phyloP scores from a whole-genome alignment of 257 asterid species.

The Echium plantagineum region DNA sequence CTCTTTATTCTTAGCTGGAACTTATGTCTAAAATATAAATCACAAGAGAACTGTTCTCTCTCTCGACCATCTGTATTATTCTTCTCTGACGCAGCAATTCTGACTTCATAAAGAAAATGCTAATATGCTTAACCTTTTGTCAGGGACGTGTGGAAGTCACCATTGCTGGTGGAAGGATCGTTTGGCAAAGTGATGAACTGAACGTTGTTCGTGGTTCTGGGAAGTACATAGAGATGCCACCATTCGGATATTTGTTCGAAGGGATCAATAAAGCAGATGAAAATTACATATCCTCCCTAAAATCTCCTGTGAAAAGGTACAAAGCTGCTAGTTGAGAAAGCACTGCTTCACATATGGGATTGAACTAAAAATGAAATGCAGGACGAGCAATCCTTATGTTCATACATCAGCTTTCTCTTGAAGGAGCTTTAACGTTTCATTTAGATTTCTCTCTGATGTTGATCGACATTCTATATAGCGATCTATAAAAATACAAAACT shows the following conservation, averaged over 20 bases:
- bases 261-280: conserved; percentile 56
- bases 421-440: no score
- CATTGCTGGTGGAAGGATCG: conserved; percentile 76
- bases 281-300: conserved; percentile 42
- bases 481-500: no score
- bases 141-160: conserved; percentile 94
- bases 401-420: no score
- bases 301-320: conserved; percentile 60
- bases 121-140: neutral
- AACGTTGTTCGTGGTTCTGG: conserved; percentile 66
- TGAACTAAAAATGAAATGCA: no score
- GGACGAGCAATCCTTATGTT: no score
- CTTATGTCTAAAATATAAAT: no score
- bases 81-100: no score
- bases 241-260: conserved; percentile 68
- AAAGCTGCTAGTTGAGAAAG: conserved; percentile 14
- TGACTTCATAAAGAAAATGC: neutral
- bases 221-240: conserved; percentile 65
- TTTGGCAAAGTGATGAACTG: conserved; percentile 73
- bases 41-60: no score
- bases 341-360: no score
- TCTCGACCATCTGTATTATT: no score
- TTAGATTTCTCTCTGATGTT: no score
- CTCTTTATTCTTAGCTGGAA: no score
- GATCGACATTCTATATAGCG: neutral